A percentile compares a stretch with the other conserved stretches of the same genome.
These are phyloP conservation scores for Colletotrichum ledebouriae DNA, from an alignment of 2,329 filamentous ascomycete species.

Conservation along the genomic window DNA sequence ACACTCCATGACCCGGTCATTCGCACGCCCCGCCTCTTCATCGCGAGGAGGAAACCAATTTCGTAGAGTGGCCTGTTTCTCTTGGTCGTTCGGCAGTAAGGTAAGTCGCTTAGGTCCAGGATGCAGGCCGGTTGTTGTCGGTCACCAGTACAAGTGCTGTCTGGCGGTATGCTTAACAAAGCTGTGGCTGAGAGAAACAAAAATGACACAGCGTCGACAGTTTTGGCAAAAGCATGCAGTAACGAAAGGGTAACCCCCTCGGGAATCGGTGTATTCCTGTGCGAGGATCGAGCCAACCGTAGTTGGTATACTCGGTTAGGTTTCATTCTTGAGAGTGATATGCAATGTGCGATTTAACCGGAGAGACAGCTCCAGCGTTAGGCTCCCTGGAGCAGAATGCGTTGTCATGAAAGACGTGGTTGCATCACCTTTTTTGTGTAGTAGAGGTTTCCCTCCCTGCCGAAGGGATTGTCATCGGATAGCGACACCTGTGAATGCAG, in stretches of 20 bases:
- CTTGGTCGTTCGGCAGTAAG: neutral
- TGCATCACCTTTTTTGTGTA: too few species aligned
- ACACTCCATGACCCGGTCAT: too few species aligned
- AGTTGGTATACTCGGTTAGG: constrained; percentile 1
- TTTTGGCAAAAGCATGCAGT: neutral
- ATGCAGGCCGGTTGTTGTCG: constrained; percentile 2
- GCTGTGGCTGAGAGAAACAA: neutral
- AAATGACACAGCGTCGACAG: neutral
- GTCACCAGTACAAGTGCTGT: constrained; percentile 5
- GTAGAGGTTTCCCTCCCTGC: too few species aligned
- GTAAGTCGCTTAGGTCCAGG: neutral
- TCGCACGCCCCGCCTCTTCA: too few species aligned
- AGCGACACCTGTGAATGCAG: too few species aligned
- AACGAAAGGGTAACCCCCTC: neutral
- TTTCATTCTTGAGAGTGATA: constrained; percentile 18
- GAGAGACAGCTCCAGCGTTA: neutral
- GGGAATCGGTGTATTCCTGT: neutral
- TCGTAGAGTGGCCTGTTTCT: neutral
- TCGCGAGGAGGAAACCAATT: neutral
- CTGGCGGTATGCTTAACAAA: constrained; percentile 6
- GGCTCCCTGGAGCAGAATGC: neutral
- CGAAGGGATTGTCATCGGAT: too few species aligned
- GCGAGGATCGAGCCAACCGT: neutral
- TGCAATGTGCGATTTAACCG: constrained; percentile 8
- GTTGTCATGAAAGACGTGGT: too few species aligned